Percentiles rank a stretch among this genome's conserved stretches.
phyloP scores from a whole-genome alignment of 257 asterid genomes.

The Forsythia viridissima region DNA sequence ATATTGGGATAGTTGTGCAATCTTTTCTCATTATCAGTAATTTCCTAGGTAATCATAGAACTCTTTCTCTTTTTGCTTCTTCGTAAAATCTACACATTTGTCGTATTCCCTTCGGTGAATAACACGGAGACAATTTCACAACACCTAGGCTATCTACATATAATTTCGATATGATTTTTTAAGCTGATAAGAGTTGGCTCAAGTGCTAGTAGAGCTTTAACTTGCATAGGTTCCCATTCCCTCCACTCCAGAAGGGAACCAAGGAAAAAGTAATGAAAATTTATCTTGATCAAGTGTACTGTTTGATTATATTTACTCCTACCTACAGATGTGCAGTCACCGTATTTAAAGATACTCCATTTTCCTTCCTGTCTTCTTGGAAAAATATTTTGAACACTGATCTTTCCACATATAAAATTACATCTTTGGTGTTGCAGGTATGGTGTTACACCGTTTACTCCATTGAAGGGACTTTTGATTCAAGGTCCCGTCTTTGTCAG shows the following conservation, averaged over 20 bases:
- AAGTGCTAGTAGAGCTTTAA: too few relatives aligned
- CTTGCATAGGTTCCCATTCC: too few relatives aligned
- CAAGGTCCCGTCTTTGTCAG: constrained; percentile 80
- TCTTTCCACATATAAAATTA: not conserved
- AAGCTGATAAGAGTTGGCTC: not conserved
- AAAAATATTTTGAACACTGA: too few relatives aligned
- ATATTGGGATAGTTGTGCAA: not conserved
- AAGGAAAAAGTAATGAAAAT: too few relatives aligned
- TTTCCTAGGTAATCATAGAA: not conserved
- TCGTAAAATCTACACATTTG: not conserved
- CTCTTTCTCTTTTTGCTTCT: not conserved
- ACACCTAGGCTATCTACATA: not conserved
- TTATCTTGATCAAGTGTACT: too few relatives aligned
- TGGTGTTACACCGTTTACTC: constrained; percentile 86
- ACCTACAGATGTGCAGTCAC: too few relatives aligned
- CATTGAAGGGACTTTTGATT: constrained; percentile 75
- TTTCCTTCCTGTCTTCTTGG: too few relatives aligned
- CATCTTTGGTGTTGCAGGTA: constrained; percentile 56
- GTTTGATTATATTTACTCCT: too few relatives aligned
- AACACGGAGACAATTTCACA: not conserved
- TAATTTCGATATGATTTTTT: not conserved
- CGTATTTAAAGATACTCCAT: too few relatives aligned
- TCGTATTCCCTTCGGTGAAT: not conserved
- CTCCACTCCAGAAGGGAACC: too few relatives aligned
- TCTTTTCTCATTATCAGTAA: not conserved